Evolutionary conservation across 345 rosid species (phyloP).

Genomic region (Kernera saxatilis): DNA sequence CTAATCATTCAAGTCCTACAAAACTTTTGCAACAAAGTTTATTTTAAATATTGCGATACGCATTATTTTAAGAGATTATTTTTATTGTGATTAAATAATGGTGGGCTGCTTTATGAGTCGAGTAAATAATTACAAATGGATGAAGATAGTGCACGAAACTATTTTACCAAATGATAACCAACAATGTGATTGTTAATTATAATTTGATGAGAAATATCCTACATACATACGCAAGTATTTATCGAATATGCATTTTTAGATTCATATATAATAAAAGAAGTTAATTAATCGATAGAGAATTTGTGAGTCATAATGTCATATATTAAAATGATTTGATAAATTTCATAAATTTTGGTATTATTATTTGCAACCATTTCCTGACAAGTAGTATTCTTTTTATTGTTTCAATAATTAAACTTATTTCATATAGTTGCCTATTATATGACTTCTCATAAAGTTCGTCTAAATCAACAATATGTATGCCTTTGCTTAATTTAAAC

Average conservation of each 20-base stretch:
- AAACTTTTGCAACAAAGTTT: not conserved
- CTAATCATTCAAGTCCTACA: slow-evolving; percentile 7
- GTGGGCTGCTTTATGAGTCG: slow-evolving; percentile 11
- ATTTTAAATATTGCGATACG: not conserved
- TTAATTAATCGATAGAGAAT: not conserved
- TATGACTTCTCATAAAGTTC: not conserved
- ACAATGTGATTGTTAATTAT: not conserved
- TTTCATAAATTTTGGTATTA: not conserved
- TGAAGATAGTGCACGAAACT: slow-evolving; percentile 11
- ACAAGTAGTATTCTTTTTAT: not conserved
- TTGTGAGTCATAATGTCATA: not conserved
- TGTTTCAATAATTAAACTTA: not conserved
- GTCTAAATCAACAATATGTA: not conserved
- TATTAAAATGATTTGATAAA: not conserved
- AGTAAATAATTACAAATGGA: slow-evolving; percentile 5
- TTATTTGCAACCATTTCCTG: not conserved
- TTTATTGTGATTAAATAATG: not conserved
- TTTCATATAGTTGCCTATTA: not conserved
- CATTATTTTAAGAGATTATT: not conserved
- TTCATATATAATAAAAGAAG: not conserved
- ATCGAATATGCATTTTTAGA: not conserved
- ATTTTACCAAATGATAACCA: not conserved
- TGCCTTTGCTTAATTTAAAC: not conserved
- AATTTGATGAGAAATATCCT: not conserved
- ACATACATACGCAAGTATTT: not conserved